Evolutionary conservation across 805 yeast genomes (phyloP).

Genomic region (Candida corydali): DNA sequence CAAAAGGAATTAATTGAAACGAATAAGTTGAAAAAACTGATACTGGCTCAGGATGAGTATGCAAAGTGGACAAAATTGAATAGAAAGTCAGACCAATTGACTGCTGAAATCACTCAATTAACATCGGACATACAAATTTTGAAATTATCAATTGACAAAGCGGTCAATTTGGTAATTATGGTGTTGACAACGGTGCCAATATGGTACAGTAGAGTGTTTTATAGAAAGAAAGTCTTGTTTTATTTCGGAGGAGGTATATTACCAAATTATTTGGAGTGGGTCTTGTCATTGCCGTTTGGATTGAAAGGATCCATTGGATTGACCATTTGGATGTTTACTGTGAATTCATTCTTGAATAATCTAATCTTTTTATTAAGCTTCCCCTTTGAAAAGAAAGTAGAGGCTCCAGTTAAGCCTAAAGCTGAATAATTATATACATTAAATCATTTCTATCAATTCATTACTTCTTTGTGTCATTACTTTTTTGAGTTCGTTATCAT

Average conservation of each 20-base stretch:
- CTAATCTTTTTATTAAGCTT: slow-evolving; percentile 18
- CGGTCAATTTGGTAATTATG: slow-evolving; percentile 31
- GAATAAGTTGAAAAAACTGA: slow-evolving; percentile 49
- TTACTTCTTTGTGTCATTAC: slow-evolving; percentile 4
- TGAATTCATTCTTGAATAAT: slow-evolving; percentile 26
- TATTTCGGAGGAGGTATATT: slow-evolving; percentile 55
- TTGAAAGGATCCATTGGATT: slow-evolving; percentile 59
- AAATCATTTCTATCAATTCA: slow-evolving; percentile 2
- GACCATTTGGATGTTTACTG: slow-evolving; percentile 50
- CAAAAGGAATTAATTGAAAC: slow-evolving; percentile 44
- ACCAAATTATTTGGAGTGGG: slow-evolving; percentile 53
- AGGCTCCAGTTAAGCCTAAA: slow-evolving; percentile 11
- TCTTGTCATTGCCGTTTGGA: slow-evolving; percentile 62
- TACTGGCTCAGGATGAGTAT: slow-evolving; percentile 89
- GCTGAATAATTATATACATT: slow-evolving; percentile 6
- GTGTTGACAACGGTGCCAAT: slow-evolving; percentile 43
- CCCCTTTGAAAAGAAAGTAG: slow-evolving; percentile 14
- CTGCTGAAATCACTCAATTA: slow-evolving; percentile 45
- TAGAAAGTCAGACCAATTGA: slow-evolving; percentile 59
- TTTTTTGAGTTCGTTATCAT: slow-evolving; percentile 6
- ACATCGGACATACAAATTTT: slow-evolving; percentile 34
- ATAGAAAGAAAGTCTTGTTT: slow-evolving; percentile 51
- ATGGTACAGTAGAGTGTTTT: slow-evolving; percentile 47
- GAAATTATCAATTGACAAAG: slow-evolving; percentile 29
- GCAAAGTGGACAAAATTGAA: slow-evolving; percentile 94